These are phyloP conservation scores for Earliella scabrosa DNA, from an alignment of 1,284 basidiomycete genomes.

Conservation along the genomic window DNA sequence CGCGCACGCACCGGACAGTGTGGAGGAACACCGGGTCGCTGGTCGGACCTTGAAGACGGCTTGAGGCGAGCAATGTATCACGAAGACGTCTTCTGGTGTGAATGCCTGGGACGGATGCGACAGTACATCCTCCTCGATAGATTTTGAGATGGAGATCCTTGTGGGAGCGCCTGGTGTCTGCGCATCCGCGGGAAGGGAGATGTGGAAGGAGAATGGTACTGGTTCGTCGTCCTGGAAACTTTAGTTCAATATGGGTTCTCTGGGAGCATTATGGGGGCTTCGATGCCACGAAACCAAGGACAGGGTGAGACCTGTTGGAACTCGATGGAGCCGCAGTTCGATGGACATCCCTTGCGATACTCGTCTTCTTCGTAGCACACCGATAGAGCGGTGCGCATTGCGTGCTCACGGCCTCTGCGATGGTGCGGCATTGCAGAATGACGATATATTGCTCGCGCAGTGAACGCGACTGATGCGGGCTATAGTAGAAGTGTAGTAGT, in stretches of 20 bases:
- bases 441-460: background rate
- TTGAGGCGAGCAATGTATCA: conserved; percentile 91
- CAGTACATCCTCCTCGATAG: conserved; percentile 81
- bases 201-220: conserved; percentile 88
- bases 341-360: too few species aligned
- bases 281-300: background rate
- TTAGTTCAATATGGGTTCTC: background rate
- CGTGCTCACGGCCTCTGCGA: too few species aligned
- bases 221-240: conserved; percentile 76
- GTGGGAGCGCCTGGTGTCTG: conserved; percentile 64
- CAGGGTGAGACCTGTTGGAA: too few species aligned
- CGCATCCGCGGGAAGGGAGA: conserved; percentile 65
- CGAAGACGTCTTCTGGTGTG: conserved; percentile 86
- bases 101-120: conserved; percentile 72
- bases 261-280: too few species aligned
- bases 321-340: too few species aligned
- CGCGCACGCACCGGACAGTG: conserved; percentile 73
- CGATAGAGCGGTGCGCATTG: too few species aligned
- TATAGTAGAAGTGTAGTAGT: background rate
- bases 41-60: conserved; percentile 95
- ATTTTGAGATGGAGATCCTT: conserved; percentile 79
- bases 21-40: conserved; percentile 92
- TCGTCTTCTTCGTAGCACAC: too few species aligned
- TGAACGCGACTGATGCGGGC: background rate
- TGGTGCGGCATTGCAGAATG: too few species aligned